Percentiles rank a stretch among this genome's conserved stretches.
These are phyloP conservation scores for Yamadazyma pseudoaaseri DNA, from an alignment of 1,139 yeast genomes.

Conservation along the genomic window DNA sequence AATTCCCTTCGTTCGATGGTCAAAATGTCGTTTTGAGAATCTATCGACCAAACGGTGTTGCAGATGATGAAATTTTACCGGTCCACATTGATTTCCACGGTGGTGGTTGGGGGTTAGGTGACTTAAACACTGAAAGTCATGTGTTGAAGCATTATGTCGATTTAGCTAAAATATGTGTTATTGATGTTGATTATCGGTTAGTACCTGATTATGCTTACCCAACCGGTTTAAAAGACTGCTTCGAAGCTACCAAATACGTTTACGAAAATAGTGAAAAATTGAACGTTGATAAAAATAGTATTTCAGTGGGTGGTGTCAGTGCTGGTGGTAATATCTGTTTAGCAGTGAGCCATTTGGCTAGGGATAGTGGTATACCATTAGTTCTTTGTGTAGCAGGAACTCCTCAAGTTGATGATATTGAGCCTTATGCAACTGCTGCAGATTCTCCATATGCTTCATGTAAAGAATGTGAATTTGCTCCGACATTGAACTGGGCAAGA, in stretches of 20 bases:
- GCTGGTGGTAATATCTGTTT: slow-evolving; percentile 50
- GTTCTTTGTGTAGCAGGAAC: slow-evolving; percentile 27
- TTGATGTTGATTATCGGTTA: slow-evolving; percentile 41
- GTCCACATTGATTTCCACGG: slow-evolving; percentile 48
- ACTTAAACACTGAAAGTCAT: slow-evolving; percentile 43
- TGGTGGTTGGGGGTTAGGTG: slow-evolving; percentile 52
- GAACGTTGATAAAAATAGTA: slow-evolving; percentile 27
- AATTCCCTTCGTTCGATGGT: slow-evolving; percentile 34
- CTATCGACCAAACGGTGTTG: slow-evolving; percentile 33
- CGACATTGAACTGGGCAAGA: slow-evolving; percentile 28
- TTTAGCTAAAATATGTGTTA: slow-evolving; percentile 30
- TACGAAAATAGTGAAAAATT: slow-evolving; percentile 19
- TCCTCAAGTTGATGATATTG: slow-evolving; percentile 37
- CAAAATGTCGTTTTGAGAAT: slow-evolving; percentile 32
- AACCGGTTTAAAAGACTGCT: slow-evolving; percentile 44
- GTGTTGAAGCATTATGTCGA: slow-evolving; percentile 44
- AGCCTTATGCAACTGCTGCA: slow-evolving; percentile 26
- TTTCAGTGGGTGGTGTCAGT: slow-evolving; percentile 47
- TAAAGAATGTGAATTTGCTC: slow-evolving; percentile 40
- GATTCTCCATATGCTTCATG: slow-evolving; percentile 33
- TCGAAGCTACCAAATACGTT: slow-evolving; percentile 26
- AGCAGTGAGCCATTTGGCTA: slow-evolving; percentile 36
- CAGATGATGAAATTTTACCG: slow-evolving; percentile 42
- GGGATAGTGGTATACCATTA: slow-evolving; percentile 15
- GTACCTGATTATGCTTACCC: slow-evolving; percentile 54